phyloP scores from a whole-genome alignment of 306 rosid species.

The Acacia crassicarpa region DNA sequence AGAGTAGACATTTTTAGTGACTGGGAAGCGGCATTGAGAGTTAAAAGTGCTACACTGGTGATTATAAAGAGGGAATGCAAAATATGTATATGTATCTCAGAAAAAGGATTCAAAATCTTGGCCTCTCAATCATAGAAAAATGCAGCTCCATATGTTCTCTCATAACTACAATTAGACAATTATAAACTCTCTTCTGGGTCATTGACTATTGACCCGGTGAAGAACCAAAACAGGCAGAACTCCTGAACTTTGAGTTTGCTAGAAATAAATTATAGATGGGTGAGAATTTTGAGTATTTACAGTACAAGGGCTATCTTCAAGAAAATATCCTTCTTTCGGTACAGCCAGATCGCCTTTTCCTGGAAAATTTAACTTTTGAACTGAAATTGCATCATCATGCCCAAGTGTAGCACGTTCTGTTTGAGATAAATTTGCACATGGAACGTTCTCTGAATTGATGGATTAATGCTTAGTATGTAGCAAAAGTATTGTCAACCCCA shows the following conservation, averaged over 20 bases:
- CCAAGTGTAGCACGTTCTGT: background rate
- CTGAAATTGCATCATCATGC: constrained; percentile 1
- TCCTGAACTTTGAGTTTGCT: background rate
- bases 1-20: background rate
- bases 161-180: background rate
- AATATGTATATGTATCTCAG: background rate
- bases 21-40: background rate
- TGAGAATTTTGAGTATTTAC: background rate
- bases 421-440: background rate
- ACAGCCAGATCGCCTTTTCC: background rate
- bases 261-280: background rate
- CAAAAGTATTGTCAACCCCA: background rate
- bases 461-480: background rate
- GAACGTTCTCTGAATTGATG: background rate
- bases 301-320: constrained; percentile 6
- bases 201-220: background rate
- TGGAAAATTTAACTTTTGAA: background rate
- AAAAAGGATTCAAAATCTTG: background rate
- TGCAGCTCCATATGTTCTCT: background rate
- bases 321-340: background rate
- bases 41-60: background rate
- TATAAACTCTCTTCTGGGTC: background rate
- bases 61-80: background rate
- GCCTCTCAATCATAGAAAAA: background rate
- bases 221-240: background rate